A percentile compares a stretch with the other conserved stretches of the same genome.
phyloP scores from a whole-genome alignment of 23 red algal species.

The Cyanidiococcus yangmingshanensis region DNA sequence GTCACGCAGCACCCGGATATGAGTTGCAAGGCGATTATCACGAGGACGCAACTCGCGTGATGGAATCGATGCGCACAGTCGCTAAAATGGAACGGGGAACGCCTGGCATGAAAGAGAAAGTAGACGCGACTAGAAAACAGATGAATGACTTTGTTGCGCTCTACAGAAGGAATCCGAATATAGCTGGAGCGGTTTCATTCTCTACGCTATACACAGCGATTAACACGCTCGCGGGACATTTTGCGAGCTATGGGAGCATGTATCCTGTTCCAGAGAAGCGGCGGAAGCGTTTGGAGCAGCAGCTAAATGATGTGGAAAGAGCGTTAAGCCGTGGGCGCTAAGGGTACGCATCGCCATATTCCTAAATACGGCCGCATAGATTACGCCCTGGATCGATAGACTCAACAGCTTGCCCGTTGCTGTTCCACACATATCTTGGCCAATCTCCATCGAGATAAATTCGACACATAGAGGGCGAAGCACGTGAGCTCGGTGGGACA shows the following conservation, averaged over 20 bases:
- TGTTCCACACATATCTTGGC: no score
- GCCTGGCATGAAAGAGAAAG: slow-evolving; percentile 71
- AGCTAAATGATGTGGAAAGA: slow-evolving; percentile 81
- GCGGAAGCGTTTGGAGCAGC: slow-evolving; percentile 73
- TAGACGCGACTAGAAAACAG: slow-evolving; percentile 54
- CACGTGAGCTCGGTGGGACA: no score
- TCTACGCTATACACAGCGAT: slow-evolving; percentile 88
- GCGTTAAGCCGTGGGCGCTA: slow-evolving; percentile 70
- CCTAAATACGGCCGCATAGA: no score
- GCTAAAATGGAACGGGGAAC: slow-evolving; percentile 51
- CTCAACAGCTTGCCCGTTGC: no score
- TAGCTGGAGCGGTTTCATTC: slow-evolving; percentile 57
- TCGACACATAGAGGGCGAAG: no score
- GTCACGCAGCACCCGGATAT: not conserved
- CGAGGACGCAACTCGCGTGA: slow-evolving; percentile 49
- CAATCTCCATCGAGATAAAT: no score
- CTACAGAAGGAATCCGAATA: slow-evolving; percentile 82
- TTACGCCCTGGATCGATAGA: no score
- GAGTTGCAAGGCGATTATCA: slow-evolving; percentile 4
- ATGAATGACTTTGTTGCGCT: slow-evolving; percentile 99
- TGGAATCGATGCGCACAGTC: slow-evolving; percentile 46
- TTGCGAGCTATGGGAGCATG: slow-evolving; percentile 57
- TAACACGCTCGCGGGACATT: slow-evolving; percentile 93
- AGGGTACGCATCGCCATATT: no score
- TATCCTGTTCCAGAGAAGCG: slow-evolving; percentile 98